These are phyloP conservation scores for Nothopassalora personata DNA, from an alignment of 2,329 filamentous ascomycete species.

Conservation along the genomic window DNA sequence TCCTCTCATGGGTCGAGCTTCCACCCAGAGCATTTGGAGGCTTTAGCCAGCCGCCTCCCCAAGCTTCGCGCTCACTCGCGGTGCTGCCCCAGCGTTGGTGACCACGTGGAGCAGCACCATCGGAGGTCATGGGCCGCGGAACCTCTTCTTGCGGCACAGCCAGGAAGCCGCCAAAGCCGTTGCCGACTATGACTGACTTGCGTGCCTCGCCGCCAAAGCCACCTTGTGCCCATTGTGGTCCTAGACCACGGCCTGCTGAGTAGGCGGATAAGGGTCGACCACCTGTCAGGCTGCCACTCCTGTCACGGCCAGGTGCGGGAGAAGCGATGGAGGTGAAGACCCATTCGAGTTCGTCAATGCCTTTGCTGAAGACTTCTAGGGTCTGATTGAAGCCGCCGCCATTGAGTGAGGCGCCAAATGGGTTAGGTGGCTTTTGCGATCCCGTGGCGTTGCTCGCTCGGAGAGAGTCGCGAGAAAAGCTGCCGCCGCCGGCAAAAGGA, in stretches of 20 bases:
- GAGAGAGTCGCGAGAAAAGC: conserved; percentile 8
- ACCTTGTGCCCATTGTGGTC: conserved; percentile 49
- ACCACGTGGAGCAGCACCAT: conserved; percentile 13
- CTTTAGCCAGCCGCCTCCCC: conserved; percentile 20
- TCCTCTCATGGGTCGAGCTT: conserved; percentile 21
- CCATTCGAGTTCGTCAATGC: conserved; percentile 63
- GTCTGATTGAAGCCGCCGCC: conserved; percentile 46
- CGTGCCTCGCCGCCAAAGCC: conserved; percentile 51
- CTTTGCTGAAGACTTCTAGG: conserved; percentile 61
- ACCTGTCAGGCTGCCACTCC: conserved; percentile 29
- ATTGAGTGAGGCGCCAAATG: conserved; percentile 10
- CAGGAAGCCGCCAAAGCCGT: conserved; percentile 62
- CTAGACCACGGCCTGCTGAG: conserved; percentile 42
- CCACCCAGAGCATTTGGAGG: conserved; percentile 29
- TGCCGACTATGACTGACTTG: conserved; percentile 60
- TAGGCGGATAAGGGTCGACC: conserved; percentile 44
- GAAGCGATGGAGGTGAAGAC: conserved; percentile 59
- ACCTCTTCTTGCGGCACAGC: conserved; percentile 54
- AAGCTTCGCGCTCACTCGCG: neutral
- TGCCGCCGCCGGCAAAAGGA: conserved; percentile 43
- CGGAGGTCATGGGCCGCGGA: conserved; percentile 28
- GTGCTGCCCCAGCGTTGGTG: conserved; percentile 16
- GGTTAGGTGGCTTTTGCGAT: conserved; percentile 1
- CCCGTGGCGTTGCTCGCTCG: conserved; percentile 34
- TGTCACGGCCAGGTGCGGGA: conserved; percentile 33